Percentiles rank a stretch among this genome's conserved stretches.
Evolutionary conservation across 192 early-diverging fungal species (phyloP).

Genomic region (Rhizophagus prolifer): DNA sequence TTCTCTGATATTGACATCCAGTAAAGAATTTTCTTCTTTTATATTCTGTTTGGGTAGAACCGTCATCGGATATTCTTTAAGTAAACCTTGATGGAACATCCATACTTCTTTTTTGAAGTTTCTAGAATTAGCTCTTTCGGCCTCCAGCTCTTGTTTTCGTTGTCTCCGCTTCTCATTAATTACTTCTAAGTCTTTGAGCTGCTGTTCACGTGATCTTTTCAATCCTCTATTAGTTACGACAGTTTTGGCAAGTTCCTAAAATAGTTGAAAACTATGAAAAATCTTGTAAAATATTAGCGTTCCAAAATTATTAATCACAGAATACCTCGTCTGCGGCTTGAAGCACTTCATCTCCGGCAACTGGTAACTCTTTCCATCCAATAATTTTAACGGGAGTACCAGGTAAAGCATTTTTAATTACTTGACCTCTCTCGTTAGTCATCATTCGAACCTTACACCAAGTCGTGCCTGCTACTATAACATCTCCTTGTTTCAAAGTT

Average conservation of each 20-base stretch:
- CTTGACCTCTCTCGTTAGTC: constrained; percentile 73
- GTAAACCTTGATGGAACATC: constrained; percentile 66
- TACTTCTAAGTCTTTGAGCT: constrained; percentile 62
- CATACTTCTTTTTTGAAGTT: constrained; percentile 61
- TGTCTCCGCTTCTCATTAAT: constrained; percentile 76
- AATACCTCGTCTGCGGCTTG: constrained; percentile 65
- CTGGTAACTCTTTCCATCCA: constrained; percentile 93
- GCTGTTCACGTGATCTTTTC: constrained; percentile 60
- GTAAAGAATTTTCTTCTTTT: constrained; percentile 39
- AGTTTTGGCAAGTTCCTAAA: constrained; percentile 72
- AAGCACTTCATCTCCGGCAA: constrained; percentile 86
- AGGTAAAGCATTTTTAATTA: constrained; percentile 75
- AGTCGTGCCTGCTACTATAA: constrained; percentile 81
- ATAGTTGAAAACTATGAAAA: background rate
- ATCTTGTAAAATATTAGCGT: background rate
- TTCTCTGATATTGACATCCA: constrained; percentile 45
- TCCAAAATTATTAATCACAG: background rate
- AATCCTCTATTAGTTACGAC: constrained; percentile 68
- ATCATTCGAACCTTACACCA: constrained; percentile 88
- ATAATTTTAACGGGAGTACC: constrained; percentile 82
- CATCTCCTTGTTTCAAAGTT: constrained; percentile 72
- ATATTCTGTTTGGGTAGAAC: constrained; percentile 33
- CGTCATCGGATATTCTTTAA: constrained; percentile 52
- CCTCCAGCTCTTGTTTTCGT: constrained; percentile 49
- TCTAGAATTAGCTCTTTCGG: constrained; percentile 49